Evolutionary conservation across 768 basidiomycete species (phyloP), one percentile per base, ranked within the genome.

Genomic region (Tulasnella sp.): DNA sequence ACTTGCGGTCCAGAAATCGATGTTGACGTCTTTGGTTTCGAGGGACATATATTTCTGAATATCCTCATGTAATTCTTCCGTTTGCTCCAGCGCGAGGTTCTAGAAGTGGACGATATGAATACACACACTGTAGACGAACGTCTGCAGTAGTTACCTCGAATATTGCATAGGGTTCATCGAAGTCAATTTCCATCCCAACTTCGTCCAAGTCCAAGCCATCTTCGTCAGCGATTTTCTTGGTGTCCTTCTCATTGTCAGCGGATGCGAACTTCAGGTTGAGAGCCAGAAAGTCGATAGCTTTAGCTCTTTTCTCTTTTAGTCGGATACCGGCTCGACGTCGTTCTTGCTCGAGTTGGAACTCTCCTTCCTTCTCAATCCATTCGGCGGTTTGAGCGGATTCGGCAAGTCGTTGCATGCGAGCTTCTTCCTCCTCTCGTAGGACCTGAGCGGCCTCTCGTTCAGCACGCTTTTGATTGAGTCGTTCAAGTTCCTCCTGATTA

Each of bases 371-470:
- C 41, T 92, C 88, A 74, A 98, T 84, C 97, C 97, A 99, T 72
- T 97, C 95, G 5, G 93, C 91, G 95, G 98, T 98, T 77, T 97
- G 94, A 7, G 90, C 94, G 29, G 95, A 94, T 81, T 99, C 97
- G 67, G 94, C 90, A 71, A 96, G 77, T 69, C 95, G 85, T 73
- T 90, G 89, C 87, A 95, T 92, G 75, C 91, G 84, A 74, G 92
- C 80, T 77, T 95, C 94, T 80, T 99, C 97, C 77, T 98, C 93
- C 77, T 99, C 97, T 37, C 95, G 83, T 29, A 98, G 81, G 73
- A 84, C 85, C 79, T 90, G 88, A 77, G 98, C 97, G 1, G 88
- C 90, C 79, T 99, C 97, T 71, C 97, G 84, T 77, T 98, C 94
- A 39, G 95, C 95, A 59, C 97, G 87, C 42, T 92, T 86, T 76